phyloP scores from a whole-genome alignment of 148 eudicot genomes.

The Vaccinium myrtillus region DNA sequence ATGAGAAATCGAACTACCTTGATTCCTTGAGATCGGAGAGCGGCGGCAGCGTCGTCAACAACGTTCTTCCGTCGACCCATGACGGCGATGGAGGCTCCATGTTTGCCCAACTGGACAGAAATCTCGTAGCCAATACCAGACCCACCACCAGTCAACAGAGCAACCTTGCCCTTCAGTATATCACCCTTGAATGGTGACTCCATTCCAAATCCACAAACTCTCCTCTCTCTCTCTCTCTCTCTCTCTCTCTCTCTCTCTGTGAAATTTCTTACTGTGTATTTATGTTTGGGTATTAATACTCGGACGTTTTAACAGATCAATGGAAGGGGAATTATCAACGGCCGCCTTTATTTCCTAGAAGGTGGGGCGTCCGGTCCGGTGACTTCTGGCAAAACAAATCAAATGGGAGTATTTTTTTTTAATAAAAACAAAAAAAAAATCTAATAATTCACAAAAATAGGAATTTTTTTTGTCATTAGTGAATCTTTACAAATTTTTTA shows the following conservation, averaged over 20 bases:
- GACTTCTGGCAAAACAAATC: too few species aligned
- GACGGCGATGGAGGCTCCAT: constrained; percentile 66
- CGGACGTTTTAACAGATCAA: too few species aligned
- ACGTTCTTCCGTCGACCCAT: constrained; percentile 71
- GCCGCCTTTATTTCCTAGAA: too few species aligned
- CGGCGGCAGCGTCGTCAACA: constrained; percentile 59
- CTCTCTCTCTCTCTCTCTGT: too few species aligned
- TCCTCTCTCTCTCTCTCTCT: neutral
- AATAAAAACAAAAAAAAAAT: too few species aligned
- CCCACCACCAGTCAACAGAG: constrained; percentile 66
- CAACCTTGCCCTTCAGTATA: constrained; percentile 60
- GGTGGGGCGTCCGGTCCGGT: too few species aligned
- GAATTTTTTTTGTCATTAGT: too few species aligned
- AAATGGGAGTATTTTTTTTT: too few species aligned
- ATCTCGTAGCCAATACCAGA: constrained; percentile 78
- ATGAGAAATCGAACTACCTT: constrained; percentile 29
- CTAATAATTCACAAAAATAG: too few species aligned
- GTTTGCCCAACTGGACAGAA: constrained; percentile 57
- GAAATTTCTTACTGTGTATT: neutral
- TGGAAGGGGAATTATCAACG: too few species aligned
- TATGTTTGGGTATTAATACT: neutral
- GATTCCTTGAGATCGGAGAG: constrained; percentile 51
- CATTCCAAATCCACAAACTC: constrained; percentile 21
- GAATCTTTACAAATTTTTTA: too few species aligned
- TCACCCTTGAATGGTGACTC: constrained; percentile 63